Conservation (phyloP, 2,329 filamentous ascomycete genomes). For the Periconia sp. region DNA sequence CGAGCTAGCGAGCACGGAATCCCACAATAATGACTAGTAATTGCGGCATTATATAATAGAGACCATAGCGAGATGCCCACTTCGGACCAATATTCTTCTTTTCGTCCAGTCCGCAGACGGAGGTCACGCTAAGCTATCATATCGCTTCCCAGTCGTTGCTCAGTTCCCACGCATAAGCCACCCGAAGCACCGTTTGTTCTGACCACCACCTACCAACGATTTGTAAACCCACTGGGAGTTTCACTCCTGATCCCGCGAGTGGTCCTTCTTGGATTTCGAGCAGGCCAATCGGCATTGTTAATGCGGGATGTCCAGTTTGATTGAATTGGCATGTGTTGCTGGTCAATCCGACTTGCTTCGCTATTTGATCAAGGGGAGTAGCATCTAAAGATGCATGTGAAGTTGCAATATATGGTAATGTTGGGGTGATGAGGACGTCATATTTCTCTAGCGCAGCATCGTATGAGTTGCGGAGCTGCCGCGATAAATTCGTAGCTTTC, state of each 20-base stretch:
- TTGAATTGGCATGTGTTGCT: slow-evolving; percentile 65
- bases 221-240: slow-evolving; percentile 61
- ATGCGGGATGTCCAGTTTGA: slow-evolving; percentile 62
- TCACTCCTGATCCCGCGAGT: slow-evolving; percentile 23
- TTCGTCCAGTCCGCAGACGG: too few relatives aligned
- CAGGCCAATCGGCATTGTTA: slow-evolving; percentile 60
- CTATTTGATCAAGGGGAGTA: slow-evolving; percentile 54
- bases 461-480: slow-evolving; percentile 56
- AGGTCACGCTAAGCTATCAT: slow-evolving; percentile 12
- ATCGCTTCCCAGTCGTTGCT: slow-evolving; percentile 52
- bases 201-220: slow-evolving; percentile 60
- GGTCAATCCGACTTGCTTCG: slow-evolving; percentile 60
- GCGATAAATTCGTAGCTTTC: slow-evolving; percentile 58
- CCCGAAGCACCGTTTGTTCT: slow-evolving; percentile 55
- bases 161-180: slow-evolving; percentile 57
- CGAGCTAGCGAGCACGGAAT: too few relatives aligned
- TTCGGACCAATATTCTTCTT: too few relatives aligned
- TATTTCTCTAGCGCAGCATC: slow-evolving; percentile 49
- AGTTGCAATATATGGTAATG: slow-evolving; percentile 56
- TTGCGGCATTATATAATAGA: too few relatives aligned
- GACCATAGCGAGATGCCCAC: too few relatives aligned
- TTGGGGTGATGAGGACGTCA: slow-evolving; percentile 58
- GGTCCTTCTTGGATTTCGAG: slow-evolving; percentile 49
- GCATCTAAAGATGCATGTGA: slow-evolving; percentile 49
- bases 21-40: too few relatives aligned